A percentile compares a stretch with the other conserved stretches of the same genome.
Evolutionary conservation across 306 rosid species (phyloP).

Genomic region (Sesbania bispinosa): DNA sequence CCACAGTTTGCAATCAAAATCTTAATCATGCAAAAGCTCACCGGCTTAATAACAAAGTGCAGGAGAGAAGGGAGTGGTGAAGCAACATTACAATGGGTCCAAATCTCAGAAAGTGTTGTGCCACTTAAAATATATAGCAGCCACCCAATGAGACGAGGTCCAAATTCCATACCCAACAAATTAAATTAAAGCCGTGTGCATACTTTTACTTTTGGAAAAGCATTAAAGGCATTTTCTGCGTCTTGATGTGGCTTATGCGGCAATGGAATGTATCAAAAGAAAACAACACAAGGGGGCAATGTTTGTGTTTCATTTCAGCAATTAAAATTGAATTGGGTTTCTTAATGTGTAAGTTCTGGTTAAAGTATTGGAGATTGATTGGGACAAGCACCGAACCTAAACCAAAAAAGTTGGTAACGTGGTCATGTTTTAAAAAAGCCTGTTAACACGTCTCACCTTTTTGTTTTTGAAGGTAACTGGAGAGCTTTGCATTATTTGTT

Average conservation of each 20-base stretch:
- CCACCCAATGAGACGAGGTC: constrained; percentile 25
- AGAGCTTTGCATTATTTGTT: constrained; percentile 20
- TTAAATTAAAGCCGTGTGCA: background rate
- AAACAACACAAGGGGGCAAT: background rate
- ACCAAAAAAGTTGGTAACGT: constrained; percentile 34
- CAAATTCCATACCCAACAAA: constrained; percentile 26
- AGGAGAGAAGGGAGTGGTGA: constrained; percentile 13
- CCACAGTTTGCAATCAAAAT: background rate
- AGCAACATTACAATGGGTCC: constrained; percentile 19
- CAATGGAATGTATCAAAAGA: constrained; percentile 21
- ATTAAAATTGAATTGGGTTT: constrained; percentile 30
- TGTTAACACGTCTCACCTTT: background rate
- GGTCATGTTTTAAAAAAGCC: constrained; percentile 29
- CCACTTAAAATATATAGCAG: constrained; percentile 9
- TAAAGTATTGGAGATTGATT: constrained; percentile 46
- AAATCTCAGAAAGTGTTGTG: constrained; percentile 23
- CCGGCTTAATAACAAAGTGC: background rate
- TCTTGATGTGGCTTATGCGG: constrained; percentile 32
- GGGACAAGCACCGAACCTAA: constrained; percentile 49
- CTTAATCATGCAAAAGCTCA: background rate
- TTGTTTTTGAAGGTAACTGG: constrained; percentile 4
- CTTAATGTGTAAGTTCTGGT: constrained; percentile 31
- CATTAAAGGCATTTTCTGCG: constrained; percentile 34
- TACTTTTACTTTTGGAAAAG: constrained; percentile 48
- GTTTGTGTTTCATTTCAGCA: constrained; percentile 1